Base-by-base conservation (phyloP, 345 rosid genomes). In the Pelargonium nanum region DNA sequence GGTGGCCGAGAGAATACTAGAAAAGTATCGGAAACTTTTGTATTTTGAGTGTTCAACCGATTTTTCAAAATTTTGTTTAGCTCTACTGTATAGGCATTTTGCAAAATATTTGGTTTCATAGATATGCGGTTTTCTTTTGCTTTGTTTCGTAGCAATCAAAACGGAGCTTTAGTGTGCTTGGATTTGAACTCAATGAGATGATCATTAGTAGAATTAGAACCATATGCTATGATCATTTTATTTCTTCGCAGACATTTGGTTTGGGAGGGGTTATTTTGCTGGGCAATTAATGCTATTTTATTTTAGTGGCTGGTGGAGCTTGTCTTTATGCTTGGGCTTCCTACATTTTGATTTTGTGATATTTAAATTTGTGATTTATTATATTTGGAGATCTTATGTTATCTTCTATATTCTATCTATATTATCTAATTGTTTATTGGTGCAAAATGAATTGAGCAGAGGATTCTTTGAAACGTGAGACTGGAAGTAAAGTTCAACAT, bases 381-480 rank as follows among this genome's bases (percentile, higher is more conserved):
- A 65, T 78, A n/a, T 19, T 54, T 23, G 56, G 60, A 55, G 22
- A 19, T 28, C 26, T 26, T 16, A 51, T n/a, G n/a, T 17, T 4
- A 21, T 30, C 61, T 58, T 19, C 12, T 45, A 19, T 15, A 52
- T 56, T 21, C 20, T 70, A 57, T 51, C 70, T 45, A 54, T 58
- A 4, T 34, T 66, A 40, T 10, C 48, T 40, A 40, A 15, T 40
- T 40, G 48, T 40, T 40, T 40, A 17, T 40, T 40, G 9, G 48
- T 40, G 48, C 48, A 12, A n/a, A n/a, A n/a, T 51, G 45, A 19
- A 24, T 51, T 6, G 63, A 34, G 24, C 85, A 93, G 99, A 87
- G 84, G 97, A 89, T 75, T 89, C 99, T 0, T 66, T 93, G 79
- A 85, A 93, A 57, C 97, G 97, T 13, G 97, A 93, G 72, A 82